Base-by-base conservation (phyloP, 2,329 filamentous ascomycete genomes). In the Tympanopsis confertula region DNA sequence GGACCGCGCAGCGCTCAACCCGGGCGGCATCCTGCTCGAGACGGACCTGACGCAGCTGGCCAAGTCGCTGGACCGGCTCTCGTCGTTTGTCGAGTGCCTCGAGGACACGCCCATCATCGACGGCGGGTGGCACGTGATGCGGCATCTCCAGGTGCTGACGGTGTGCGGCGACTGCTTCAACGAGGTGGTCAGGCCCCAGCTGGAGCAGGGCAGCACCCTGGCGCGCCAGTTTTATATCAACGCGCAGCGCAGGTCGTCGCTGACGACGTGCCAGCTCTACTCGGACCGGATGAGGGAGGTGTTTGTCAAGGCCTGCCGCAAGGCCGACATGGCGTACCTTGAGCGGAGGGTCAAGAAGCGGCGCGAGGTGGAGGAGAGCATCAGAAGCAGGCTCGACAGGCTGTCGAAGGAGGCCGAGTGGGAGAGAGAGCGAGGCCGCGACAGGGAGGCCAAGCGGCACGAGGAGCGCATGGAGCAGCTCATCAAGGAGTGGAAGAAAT, bases 131-230 rank as follows among this genome's bases (percentile, higher is more conserved):
- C 79, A 93, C 55, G 78, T 73, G 39, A 86, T 93, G 55, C 75
- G 82, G 1, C 66, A 73, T 13, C 62, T 93, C 0, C 84, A 82
- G 0, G 74, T 87, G 35, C 76, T 94, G 49, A 86, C 82, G 1
- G 80, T 94, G 3, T 96, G 88, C 57, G 77, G 83, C 45, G 85
- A 89, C 56, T 96, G 88, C 56, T 94, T 83, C 53, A 74, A 85
- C 13, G 78, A 86, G 17, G 72, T 86, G 1, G 74, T 94, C n/a
- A 75, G 72, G 57, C 86, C 87, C 1, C 64, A 76, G 37, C 59
- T 79, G 2, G 63, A 68, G 20, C 62, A 68, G 3, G 58, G 68
- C 28, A 61, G 59, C 29, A 60, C 70, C 1, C 64, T 88, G 18
- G 77, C 82, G 7, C 61, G 69, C 14, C 73, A 79, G 45, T 83